These are phyloP conservation scores for Tympanopsis confertula DNA, from an alignment of 2,329 filamentous ascomycete species.

Conservation along the genomic window DNA sequence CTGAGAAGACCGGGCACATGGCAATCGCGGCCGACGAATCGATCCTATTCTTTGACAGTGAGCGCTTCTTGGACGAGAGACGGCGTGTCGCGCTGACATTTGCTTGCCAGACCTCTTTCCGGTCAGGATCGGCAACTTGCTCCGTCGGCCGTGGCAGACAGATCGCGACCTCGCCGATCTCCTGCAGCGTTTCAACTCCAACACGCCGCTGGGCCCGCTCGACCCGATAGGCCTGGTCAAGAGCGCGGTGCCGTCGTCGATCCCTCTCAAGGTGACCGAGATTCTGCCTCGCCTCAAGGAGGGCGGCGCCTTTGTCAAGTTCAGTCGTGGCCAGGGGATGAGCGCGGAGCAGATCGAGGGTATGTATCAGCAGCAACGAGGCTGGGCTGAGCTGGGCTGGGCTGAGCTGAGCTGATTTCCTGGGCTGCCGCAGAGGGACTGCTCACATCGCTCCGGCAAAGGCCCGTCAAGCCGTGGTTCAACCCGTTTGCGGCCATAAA, in stretches of 20 bases:
- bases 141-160: conserved; percentile 34
- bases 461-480: conserved; percentile 79
- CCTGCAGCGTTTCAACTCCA: conserved; percentile 38
- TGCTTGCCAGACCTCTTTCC: conserved; percentile 66
- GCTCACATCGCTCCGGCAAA: conserved; percentile 41
- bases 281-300: conserved; percentile 79
- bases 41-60: conserved; percentile 83
- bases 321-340: conserved; percentile 36
- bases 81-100: neutral
- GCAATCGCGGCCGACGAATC: conserved; percentile 64
- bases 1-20: conserved; percentile 71
- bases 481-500: conserved; percentile 66
- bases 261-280: conserved; percentile 63
- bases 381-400: no score
- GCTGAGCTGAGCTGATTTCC: no score
- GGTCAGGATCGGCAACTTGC: conserved; percentile 46
- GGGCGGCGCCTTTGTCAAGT: conserved; percentile 87
- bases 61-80: conserved; percentile 13
- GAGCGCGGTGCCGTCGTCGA: no score
- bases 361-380: no score
- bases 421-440: conserved; percentile 5
- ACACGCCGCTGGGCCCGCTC: conserved; percentile 32
- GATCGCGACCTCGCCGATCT: conserved; percentile 36
- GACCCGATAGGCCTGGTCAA: conserved; percentile 42
- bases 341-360: conserved; percentile 29